Conservation (phyloP, 495 filamentous ascomycete genomes). For the Amniculicola lignicola region DNA sequence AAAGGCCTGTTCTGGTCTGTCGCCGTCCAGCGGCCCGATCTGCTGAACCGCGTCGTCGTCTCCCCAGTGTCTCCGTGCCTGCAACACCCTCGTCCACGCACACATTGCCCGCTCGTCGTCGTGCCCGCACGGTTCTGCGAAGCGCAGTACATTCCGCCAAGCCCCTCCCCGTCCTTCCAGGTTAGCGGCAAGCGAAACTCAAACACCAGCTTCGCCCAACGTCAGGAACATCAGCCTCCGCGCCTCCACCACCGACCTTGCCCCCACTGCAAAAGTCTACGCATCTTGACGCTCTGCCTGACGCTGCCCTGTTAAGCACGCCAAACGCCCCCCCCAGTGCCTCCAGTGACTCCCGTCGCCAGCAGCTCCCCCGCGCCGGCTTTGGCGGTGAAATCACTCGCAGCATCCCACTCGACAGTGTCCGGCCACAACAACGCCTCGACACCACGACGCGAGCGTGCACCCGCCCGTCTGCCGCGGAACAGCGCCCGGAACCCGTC, state of each 20-base stretch:
- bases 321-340: constrained; percentile 1
- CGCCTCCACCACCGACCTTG: constrained; percentile 4
- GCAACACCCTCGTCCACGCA: background rate
- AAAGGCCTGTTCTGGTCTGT: constrained; percentile 1
- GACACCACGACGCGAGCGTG: constrained; percentile 2
- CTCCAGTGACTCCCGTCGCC: constrained; percentile 4
- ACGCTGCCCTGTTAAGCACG: constrained; percentile 12
- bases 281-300: constrained; percentile 17
- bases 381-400: constrained; percentile 32
- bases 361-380: constrained; percentile 7
- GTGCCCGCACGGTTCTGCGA: background rate
- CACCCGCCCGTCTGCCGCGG: constrained; percentile 8
- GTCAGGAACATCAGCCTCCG: background rate
- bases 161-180: too few species aligned
- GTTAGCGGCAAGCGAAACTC: constrained; percentile 18
- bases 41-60: too few species aligned
- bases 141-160: constrained; percentile 9
- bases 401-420: constrained; percentile 28
- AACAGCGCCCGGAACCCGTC: constrained; percentile 17
- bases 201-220: constrained; percentile 10
- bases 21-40: background rate
- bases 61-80: too few species aligned
- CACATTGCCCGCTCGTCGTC: background rate
- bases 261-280: constrained; percentile 3
- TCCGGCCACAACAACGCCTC: constrained; percentile 35